A percentile compares a stretch with the other conserved stretches of the same genome.
Evolutionary conservation across 495 filamentous ascomycete species (phyloP).

Genomic region (Rostrohypoxylon terebratum): DNA sequence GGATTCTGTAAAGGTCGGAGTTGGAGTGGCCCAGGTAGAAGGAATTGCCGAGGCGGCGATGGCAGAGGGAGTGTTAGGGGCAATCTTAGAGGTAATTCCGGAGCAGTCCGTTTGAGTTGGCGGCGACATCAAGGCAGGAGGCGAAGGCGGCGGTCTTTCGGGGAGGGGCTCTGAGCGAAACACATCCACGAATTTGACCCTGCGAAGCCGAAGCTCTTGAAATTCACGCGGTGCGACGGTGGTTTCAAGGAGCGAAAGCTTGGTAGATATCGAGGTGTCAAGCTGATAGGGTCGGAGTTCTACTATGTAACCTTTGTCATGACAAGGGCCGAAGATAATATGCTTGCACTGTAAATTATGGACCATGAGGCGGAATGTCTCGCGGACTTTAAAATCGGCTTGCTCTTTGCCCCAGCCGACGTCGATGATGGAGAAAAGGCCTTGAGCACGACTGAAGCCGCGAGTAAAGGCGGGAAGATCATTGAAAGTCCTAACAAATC

Average conservation of each 20-base stretch:
- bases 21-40: neutral
- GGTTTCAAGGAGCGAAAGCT: constrained; percentile 51
- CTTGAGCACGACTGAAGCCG: constrained; percentile 69
- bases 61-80: neutral
- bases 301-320: constrained; percentile 70
- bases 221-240: constrained; percentile 49
- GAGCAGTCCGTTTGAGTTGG: neutral
- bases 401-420: constrained; percentile 71
- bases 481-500: constrained; percentile 62
- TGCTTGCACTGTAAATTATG: constrained; percentile 74
- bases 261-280: constrained; percentile 42
- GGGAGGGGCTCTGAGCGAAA: constrained; percentile 54
- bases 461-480: constrained; percentile 65
- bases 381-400: constrained; percentile 67
- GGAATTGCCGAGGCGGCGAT: neutral
- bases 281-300: constrained; percentile 55
- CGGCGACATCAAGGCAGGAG: neutral
- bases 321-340: constrained; percentile 73
- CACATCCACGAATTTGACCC: constrained; percentile 46
- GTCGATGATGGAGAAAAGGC: constrained; percentile 71
- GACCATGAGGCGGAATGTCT: constrained; percentile 65
- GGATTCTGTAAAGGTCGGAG: constrained; percentile 4
- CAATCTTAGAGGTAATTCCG: neutral
- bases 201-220: constrained; percentile 45
- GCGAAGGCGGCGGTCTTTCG: constrained; percentile 3